phyloP scores from a whole-genome alignment of 352 stramenopile genomes.

The Phytophthora agathidicida region DNA sequence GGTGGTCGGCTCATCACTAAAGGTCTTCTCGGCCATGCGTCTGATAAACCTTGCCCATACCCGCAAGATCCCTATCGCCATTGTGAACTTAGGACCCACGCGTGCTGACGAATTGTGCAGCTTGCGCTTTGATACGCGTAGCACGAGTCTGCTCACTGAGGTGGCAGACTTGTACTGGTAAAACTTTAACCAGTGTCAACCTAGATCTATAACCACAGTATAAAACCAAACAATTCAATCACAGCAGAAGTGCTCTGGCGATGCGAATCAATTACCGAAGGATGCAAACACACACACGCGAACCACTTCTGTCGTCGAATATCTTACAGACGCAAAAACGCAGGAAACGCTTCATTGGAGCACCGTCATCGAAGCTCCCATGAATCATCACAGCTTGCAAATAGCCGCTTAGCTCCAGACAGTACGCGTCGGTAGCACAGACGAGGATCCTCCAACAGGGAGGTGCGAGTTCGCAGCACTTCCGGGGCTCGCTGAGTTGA shows the following conservation, averaged over 20 bases:
- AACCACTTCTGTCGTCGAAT: slow-evolving; percentile 33
- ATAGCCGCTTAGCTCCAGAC: slow-evolving; percentile 53
- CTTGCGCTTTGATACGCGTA: slow-evolving; percentile 73
- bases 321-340: slow-evolving; percentile 41
- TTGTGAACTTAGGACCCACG: slow-evolving; percentile 90
- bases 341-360: slow-evolving; percentile 13
- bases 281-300: slow-evolving; percentile 16
- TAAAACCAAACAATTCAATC: slow-evolving; percentile 1
- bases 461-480: slow-evolving; percentile 27
- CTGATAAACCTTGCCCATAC: slow-evolving; percentile 84
- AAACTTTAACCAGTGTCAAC: no score
- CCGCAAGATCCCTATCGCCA: slow-evolving; percentile 72
- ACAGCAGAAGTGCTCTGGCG: slow-evolving; percentile 22
- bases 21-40: slow-evolving; percentile 95
- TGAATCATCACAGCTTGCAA: slow-evolving; percentile 15
- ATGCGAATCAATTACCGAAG: slow-evolving; percentile 27
- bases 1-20: slow-evolving; percentile 93
- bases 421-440: slow-evolving; percentile 51
- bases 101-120: slow-evolving; percentile 83
- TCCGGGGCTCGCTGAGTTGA: slow-evolving; percentile 28
- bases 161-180: slow-evolving; percentile 39
- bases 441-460: slow-evolving; percentile 31
- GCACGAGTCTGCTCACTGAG: slow-evolving; percentile 55
- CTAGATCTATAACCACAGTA: no score
- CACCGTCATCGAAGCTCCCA: slow-evolving; percentile 1